A percentile compares a stretch with the other conserved stretches of the same genome.
These are phyloP conservation scores for Hypoxylon fragiforme DNA, from an alignment of 495 filamentous ascomycete species.

Conservation along the genomic window DNA sequence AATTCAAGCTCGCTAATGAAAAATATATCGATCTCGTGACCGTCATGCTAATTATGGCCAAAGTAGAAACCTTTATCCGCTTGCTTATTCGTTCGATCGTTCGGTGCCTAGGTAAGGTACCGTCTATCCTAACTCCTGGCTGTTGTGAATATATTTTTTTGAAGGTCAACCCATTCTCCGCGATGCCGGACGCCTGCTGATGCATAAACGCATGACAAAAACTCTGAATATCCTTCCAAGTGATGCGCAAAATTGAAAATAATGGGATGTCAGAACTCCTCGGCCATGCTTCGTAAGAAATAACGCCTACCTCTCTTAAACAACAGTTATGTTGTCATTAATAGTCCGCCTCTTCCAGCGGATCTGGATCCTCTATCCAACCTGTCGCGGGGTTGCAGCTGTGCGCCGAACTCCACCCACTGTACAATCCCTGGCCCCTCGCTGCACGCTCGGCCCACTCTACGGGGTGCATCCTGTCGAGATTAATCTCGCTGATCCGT, in stretches of 20 bases:
- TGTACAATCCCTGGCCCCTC: conserved; percentile 6
- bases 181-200: conserved; percentile 11
- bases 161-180: no score
- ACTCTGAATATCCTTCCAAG: no score
- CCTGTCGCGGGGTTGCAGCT: conserved; percentile 23
- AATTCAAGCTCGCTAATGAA: no score
- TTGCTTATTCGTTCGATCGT: no score
- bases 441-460: conserved; percentile 8
- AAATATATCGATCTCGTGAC: no score
- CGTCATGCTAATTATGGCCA: no score
- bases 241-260: no score
- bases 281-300: neutral
- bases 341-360: conserved; percentile 22
- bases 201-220: conserved; percentile 10
- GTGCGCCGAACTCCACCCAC: conserved; percentile 12
- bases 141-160: neutral
- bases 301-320: neutral
- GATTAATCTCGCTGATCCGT: conserved; percentile 8
- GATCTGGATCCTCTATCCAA: conserved; percentile 24
- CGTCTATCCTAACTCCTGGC: no score
- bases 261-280: no score
- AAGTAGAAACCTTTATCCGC: no score
- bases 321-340: neutral
- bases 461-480: conserved; percentile 21
- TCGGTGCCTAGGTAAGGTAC: no score